Conservation (phyloP, 2,329 filamentous ascomycete species). For the Ophiocordyceps camponoti-floridani region DNA sequence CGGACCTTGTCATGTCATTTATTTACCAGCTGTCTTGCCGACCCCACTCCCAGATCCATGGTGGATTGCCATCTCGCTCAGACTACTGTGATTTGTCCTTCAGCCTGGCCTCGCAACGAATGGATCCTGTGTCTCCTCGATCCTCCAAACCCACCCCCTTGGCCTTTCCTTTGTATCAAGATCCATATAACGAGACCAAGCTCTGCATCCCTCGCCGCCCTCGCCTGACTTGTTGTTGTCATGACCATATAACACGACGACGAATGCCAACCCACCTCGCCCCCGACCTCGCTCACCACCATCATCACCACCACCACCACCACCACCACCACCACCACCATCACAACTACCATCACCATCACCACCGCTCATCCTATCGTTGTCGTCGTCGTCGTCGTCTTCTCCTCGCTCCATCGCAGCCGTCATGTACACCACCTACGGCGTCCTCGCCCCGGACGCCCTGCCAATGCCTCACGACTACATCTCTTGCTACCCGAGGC, state of each 20-base stretch:
- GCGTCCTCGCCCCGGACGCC: constrained; percentile 8
- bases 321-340: too few species aligned
- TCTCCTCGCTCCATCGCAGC: too few species aligned
- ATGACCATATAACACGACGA: background rate
- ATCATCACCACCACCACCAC: too few species aligned
- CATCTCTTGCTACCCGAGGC: constrained; percentile 28
- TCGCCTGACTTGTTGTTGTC: too few species aligned
- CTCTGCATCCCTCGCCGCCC: background rate
- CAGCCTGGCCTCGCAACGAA: constrained; percentile 11
- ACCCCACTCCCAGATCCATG: constrained; percentile 20
- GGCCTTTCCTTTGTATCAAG: constrained; percentile 5
- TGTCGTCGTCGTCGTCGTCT: background rate
- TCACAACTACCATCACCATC: too few species aligned
- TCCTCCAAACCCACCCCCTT: constrained; percentile 11
- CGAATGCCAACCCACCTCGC: too few species aligned
- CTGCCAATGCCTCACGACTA: constrained; percentile 16
- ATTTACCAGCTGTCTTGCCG: constrained; percentile 11
- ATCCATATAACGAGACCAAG: constrained; percentile 17
- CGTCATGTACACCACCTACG: constrained; percentile 14
- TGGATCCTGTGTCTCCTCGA: constrained; percentile 14
- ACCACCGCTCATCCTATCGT: background rate
- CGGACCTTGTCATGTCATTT: constrained; percentile 6
- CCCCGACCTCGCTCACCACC: too few species aligned
- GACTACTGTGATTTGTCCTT: constrained; percentile 17
- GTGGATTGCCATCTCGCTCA: constrained; percentile 15